These are phyloP conservation scores for Dendrothele bispora DNA, from an alignment of 768 basidiomycete genomes.

Conservation along the genomic window DNA sequence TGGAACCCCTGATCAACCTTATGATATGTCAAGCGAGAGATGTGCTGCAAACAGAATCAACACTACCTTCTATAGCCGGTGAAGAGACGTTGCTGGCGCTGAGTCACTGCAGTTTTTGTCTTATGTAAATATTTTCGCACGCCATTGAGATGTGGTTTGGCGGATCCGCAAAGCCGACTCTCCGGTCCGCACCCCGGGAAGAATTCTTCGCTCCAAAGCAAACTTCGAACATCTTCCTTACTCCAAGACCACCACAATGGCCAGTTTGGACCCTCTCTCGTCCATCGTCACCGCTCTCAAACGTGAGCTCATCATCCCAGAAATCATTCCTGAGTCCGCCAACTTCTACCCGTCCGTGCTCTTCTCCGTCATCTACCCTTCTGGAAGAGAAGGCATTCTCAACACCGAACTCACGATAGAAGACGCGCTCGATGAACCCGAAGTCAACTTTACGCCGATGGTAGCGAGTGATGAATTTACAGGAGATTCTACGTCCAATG, in stretches of 20 bases:
- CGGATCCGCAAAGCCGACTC: too few relatives aligned
- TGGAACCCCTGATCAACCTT: too few relatives aligned
- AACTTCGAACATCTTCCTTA: not conserved
- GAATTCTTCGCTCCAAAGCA: too few relatives aligned
- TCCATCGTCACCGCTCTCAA: constrained; percentile 33
- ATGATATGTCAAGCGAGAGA: too few relatives aligned
- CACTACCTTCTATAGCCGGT: too few relatives aligned
- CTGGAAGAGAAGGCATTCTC: constrained; percentile 32
- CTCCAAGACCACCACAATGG: not conserved
- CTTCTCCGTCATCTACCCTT: constrained; percentile 45
- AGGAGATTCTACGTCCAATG: constrained; percentile 1
- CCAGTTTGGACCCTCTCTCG: constrained; percentile 30
- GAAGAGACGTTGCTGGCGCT: too few relatives aligned
- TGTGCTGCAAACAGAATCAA: too few relatives aligned
- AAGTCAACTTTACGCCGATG: constrained; percentile 45
- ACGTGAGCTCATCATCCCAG: constrained; percentile 42
- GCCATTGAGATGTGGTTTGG: too few relatives aligned
- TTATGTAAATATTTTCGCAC: too few relatives aligned
- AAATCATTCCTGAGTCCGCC: constrained; percentile 35
- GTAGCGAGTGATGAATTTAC: not conserved
- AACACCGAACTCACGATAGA: constrained; percentile 30
- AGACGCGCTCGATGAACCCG: constrained; percentile 49
- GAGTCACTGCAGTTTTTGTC: too few relatives aligned
- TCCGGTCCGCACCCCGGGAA: too few relatives aligned
- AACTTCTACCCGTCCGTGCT: constrained; percentile 38